Percentiles rank a stretch among this genome's conserved stretches.
Evolutionary conservation across 2,329 filamentous ascomycete species (phyloP).

Genomic region (Cryphonectria radicalis): DNA sequence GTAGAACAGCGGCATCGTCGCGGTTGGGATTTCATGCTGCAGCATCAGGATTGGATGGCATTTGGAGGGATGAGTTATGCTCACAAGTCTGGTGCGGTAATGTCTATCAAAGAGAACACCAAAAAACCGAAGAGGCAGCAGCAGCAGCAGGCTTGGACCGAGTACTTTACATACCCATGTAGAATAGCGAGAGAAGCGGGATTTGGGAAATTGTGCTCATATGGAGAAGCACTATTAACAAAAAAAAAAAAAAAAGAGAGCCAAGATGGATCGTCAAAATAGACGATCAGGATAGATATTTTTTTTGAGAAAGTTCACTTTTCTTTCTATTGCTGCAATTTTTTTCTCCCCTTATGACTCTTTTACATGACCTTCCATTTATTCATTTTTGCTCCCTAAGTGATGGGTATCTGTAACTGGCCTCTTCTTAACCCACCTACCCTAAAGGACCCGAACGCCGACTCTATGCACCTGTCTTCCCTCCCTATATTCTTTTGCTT

Average conservation of each 20-base stretch:
- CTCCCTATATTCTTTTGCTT: no score
- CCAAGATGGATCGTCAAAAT: not conserved
- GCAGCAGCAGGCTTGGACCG: conserved; percentile 4
- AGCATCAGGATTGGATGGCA: not conserved
- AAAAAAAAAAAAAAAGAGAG: not conserved
- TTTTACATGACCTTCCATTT: not conserved
- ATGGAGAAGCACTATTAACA: conserved; percentile 13
- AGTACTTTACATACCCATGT: conserved; percentile 19
- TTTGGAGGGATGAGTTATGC: not conserved
- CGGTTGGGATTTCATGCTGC: not conserved
- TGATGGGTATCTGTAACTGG: conserved; percentile 25
- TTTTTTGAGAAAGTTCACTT: not conserved
- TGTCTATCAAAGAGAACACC: no score
- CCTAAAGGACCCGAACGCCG: conserved; percentile 15
- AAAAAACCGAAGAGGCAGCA: conserved; percentile 6
- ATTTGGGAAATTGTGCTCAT: conserved; percentile 4
- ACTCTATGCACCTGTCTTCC: conserved; percentile 13
- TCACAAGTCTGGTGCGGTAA: conserved; percentile 4
- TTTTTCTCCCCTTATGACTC: not conserved
- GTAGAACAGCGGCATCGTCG: conserved; percentile 9
- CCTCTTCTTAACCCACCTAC: conserved; percentile 4
- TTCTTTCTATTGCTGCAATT: not conserved
- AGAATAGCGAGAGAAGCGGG: conserved; percentile 9
- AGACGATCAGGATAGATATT: conserved; percentile 13
- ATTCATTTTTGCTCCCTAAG: not conserved